Percentiles rank a stretch among this genome's conserved stretches.
These are phyloP conservation scores for Colletotrichum paranaense DNA, from an alignment of 2,329 filamentous ascomycete species.

Conservation along the genomic window DNA sequence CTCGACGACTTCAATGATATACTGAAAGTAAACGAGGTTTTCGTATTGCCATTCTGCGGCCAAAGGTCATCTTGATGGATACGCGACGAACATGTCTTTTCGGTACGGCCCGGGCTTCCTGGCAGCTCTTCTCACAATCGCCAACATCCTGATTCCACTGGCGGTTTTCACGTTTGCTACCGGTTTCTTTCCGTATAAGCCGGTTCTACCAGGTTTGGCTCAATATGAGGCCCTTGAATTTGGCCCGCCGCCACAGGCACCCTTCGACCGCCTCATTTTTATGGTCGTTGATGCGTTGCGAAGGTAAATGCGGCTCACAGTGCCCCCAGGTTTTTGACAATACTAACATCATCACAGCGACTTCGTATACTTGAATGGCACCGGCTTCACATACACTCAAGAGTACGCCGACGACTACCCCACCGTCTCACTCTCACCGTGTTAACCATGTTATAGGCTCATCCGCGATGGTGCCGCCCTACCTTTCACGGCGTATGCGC, in stretches of 20 bases:
- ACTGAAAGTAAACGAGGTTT: background rate
- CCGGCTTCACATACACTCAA: conserved; percentile 90
- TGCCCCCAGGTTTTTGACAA: background rate
- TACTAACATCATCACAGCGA: conserved; percentile 68
- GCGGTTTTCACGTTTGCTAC: conserved; percentile 83
- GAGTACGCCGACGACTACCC: conserved; percentile 63
- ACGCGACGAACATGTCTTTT: conserved; percentile 27
- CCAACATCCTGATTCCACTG: conserved; percentile 82
- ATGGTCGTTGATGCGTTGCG: conserved; percentile 98
- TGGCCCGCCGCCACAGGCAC: conserved; percentile 69
- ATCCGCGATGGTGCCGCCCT: conserved; percentile 86
- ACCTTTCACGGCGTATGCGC: conserved; percentile 94
- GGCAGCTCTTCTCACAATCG: conserved; percentile 63
- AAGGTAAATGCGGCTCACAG: conserved; percentile 65
- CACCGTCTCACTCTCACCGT: background rate
- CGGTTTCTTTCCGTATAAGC: conserved; percentile 98
- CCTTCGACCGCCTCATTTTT: conserved; percentile 92
- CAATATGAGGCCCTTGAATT: conserved; percentile 68
- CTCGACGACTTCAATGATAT: background rate
- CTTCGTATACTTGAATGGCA: conserved; percentile 86
- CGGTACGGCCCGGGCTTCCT: conserved; percentile 20
- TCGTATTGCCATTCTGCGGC: background rate
- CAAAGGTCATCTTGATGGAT: conserved; percentile 33
- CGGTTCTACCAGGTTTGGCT: conserved; percentile 87
- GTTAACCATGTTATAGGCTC: conserved; percentile 64